These are phyloP conservation scores for Suillus sp. DNA, from an alignment of 768 basidiomycete species.

Conservation along the genomic window DNA sequence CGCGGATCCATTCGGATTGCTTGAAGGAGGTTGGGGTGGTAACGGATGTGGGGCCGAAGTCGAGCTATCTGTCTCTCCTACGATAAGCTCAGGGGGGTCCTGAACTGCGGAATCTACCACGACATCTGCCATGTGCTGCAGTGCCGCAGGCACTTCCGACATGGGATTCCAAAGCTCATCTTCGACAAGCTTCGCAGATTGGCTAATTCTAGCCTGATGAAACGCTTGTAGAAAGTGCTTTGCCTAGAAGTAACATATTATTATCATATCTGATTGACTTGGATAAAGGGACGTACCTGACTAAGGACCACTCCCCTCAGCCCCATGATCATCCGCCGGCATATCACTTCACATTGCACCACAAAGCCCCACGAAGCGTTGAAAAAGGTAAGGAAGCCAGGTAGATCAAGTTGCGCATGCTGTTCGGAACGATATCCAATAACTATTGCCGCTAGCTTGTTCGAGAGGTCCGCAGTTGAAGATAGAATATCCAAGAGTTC, in stretches of 20 bases:
- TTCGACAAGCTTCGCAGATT: conserved; percentile 88
- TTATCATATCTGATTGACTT: conserved; percentile 2
- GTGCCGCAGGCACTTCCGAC: conserved; percentile 58
- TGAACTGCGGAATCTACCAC: conserved; percentile 80
- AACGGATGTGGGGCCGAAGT: conserved; percentile 9
- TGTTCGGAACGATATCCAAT: conserved; percentile 75
- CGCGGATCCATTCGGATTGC: conserved; percentile 25
- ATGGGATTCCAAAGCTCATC: conserved; percentile 92
- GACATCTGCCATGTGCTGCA: conserved; percentile 74
- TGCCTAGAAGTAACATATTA: conserved; percentile 49
- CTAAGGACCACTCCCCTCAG: conserved; percentile 82
- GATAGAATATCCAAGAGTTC: conserved; percentile 78
- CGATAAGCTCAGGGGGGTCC: conserved; percentile 71
- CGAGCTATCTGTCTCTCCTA: conserved; percentile 28
- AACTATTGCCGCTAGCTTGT: conserved; percentile 80
- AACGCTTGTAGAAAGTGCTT: conserved; percentile 86
- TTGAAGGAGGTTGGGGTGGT: conserved; percentile 26
- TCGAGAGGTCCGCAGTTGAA: conserved; percentile 82
- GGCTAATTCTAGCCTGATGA: conserved; percentile 78
- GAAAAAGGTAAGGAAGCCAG: conserved; percentile 80
- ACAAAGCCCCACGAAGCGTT: conserved; percentile 90
- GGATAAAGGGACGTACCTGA: conserved; percentile 53
- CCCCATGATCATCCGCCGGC: conserved; percentile 90
- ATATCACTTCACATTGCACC: conserved; percentile 81
- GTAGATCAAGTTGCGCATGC: conserved; percentile 70